A percentile compares a stretch with the other conserved stretches of the same genome.
These are phyloP conservation scores for Syzygium syzygioides DNA, from an alignment of 441 rosid genomes.

Conservation along the genomic window DNA sequence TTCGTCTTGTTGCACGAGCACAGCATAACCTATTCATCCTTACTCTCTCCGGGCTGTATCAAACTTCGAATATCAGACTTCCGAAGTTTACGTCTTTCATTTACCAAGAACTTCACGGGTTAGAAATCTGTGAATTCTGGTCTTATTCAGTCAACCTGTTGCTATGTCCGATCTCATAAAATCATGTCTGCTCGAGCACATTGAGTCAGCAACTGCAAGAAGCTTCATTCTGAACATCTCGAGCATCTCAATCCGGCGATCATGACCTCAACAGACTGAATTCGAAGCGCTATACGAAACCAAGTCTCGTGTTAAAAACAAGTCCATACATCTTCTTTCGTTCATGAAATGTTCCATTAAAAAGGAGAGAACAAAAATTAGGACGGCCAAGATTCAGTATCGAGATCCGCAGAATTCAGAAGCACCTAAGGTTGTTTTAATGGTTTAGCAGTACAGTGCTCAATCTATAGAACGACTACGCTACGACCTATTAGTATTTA, in stretches of 20 bases:
- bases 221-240: background rate
- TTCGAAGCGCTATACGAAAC: background rate
- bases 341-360: background rate
- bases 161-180: background rate
- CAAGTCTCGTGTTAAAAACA: background rate
- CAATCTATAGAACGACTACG: background rate
- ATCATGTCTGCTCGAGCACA: background rate
- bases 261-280: background rate
- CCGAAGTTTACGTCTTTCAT: background rate
- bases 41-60: background rate
- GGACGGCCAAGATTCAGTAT: background rate
- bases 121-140: background rate
- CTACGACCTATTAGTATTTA: too few relatives aligned
- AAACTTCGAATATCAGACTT: background rate
- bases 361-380: background rate
- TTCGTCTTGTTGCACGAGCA: background rate
- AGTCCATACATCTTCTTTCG: background rate
- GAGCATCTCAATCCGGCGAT: background rate
- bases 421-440: background rate
- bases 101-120: background rate
- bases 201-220: background rate
- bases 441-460: background rate
- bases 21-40: background rate
- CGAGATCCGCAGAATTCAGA: background rate
- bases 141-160: background rate